Base-by-base conservation (phyloP, 2,329 filamentous ascomycete species). In the Talaromyces rugulosus region DNA sequence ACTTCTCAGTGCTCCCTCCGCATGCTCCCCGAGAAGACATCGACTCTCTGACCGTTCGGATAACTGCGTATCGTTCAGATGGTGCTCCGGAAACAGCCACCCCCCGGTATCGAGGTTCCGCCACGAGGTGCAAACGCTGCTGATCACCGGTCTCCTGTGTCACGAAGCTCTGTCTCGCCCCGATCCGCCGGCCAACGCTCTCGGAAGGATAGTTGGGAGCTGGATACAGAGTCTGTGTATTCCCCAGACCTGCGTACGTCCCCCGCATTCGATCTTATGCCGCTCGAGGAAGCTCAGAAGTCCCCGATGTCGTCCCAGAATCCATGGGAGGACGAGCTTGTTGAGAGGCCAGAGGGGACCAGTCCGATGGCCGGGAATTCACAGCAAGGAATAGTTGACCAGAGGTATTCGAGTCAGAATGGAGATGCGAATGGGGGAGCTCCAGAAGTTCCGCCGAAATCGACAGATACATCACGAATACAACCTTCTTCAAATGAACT, bases 41-140 rank as follows among this genome's bases (percentile, higher is more conserved):
- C n/a, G 16, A 55, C 11, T 30, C 14, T 44, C 56, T 31, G 14
- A 27, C 47, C 44, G 2, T 53, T 40, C 42, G 27, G 53, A 31
- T 16, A 47, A 42, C 4, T 31, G 11, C 52, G 56, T 60, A 59
- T 56, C 31, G 34, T 62, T 34, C 60, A 54, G 53, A 77, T 76
- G 74, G 74, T 75, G 66, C 68, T 76, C 67, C 73, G 74, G 64
- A 76, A 76, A 68, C 69, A 68, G 66, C 72, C 72, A 64, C 74
- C 74, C 60, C 73, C 74, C 52, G 72, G 71, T 62, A 70, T 76
- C 54, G 66, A 73, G 47, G 71, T 71, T 61, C 70, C 72, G 53
- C 66, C 64, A 52, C 70, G 74, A 69, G 66, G 71, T 61, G 69
- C 70, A 69, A 67, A 67, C 65, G 67, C 65, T 63, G 63, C 68